A percentile compares a stretch with the other conserved stretches of the same genome.
These are phyloP conservation scores for Westerdykella aurantiaca DNA, from an alignment of 2,329 filamentous ascomycete species.

Conservation along the genomic window DNA sequence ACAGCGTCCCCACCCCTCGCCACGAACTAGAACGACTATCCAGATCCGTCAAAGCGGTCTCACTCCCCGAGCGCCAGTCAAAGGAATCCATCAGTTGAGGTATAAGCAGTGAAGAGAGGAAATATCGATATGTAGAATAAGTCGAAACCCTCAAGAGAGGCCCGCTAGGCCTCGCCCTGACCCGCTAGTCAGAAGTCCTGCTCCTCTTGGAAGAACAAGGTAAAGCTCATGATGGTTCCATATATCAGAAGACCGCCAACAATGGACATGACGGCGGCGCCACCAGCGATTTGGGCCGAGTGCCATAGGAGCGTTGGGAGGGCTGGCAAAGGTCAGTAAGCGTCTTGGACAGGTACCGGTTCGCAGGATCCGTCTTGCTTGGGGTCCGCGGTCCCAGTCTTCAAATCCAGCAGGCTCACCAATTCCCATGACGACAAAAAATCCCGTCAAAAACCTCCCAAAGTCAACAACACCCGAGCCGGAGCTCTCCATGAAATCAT, in stretches of 20 bases:
- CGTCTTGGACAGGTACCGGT: not conserved
- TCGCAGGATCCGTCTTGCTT: not conserved
- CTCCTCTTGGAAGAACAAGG: slow-evolving; percentile 97
- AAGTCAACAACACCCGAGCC: slow-evolving; percentile 85
- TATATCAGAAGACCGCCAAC: slow-evolving; percentile 91
- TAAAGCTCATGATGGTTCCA: slow-evolving; percentile 95
- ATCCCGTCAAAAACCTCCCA: slow-evolving; percentile 88
- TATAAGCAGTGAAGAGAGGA: too few species aligned
- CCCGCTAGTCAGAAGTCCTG: slow-evolving; percentile 70
- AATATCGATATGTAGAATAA: too few species aligned
- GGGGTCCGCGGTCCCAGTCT: not conserved
- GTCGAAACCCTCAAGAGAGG: too few species aligned
- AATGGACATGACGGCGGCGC: slow-evolving; percentile 94
- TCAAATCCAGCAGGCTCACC: slow-evolving; percentile 54
- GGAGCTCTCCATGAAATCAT: slow-evolving; percentile 88
- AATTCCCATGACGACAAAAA: slow-evolving; percentile 95
- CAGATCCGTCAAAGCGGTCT: too few species aligned
- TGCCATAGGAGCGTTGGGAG: slow-evolving; percentile 85
- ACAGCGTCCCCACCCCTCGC: not conserved
- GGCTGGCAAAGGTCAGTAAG: slow-evolving; percentile 49
- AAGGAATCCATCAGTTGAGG: too few species aligned
- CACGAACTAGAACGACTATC: not conserved
- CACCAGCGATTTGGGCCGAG: slow-evolving; percentile 70
- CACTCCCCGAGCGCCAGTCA: too few species aligned
- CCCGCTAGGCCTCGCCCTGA: slow-evolving; percentile 10